phyloP scores from a whole-genome alignment of 495 filamentous ascomycete genomes.

The Penicillium paradoxum region DNA sequence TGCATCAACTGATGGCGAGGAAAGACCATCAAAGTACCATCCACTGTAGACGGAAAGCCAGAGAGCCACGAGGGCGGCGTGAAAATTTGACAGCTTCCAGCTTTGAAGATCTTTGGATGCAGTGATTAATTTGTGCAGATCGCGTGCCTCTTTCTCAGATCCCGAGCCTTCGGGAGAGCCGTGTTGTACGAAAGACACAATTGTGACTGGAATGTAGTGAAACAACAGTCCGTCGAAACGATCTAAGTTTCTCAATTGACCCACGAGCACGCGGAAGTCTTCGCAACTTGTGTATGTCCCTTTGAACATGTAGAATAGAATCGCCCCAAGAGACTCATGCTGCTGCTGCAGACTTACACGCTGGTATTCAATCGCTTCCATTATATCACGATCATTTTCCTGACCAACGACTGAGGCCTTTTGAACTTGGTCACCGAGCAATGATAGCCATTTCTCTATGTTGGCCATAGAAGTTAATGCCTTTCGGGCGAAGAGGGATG shows the following conservation, averaged over 20 bases:
- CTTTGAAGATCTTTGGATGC: slow-evolving; percentile 55
- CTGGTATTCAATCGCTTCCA: slow-evolving; percentile 70
- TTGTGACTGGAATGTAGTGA: slow-evolving; percentile 74
- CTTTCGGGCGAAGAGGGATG: slow-evolving; percentile 55
- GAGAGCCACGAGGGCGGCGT: slow-evolving; percentile 67
- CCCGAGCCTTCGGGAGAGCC: slow-evolving; percentile 64
- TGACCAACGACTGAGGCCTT: slow-evolving; percentile 65
- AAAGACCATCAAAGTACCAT: slow-evolving; percentile 67
- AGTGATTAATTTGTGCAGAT: slow-evolving; percentile 62
- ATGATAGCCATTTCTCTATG: slow-evolving; percentile 67
- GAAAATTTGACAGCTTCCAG: slow-evolving; percentile 68
- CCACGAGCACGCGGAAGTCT: slow-evolving; percentile 68
- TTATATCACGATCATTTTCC: slow-evolving; percentile 49
- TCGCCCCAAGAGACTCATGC: slow-evolving; percentile 79
- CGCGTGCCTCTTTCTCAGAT: slow-evolving; percentile 58
- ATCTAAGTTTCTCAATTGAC: slow-evolving; percentile 59
- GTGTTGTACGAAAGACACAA: slow-evolving; percentile 65
- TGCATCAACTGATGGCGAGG: slow-evolving; percentile 48
- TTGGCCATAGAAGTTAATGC: slow-evolving; percentile 68
- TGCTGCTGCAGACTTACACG: slow-evolving; percentile 69
- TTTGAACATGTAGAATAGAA: slow-evolving; percentile 71
- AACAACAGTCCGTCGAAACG: slow-evolving; percentile 65
- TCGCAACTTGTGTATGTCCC: slow-evolving; percentile 59
- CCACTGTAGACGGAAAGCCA: slow-evolving; percentile 93
- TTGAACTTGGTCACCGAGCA: slow-evolving; percentile 64